Conservation (phyloP, 345 rosid genomes). For the Camelina hispida region DNA sequence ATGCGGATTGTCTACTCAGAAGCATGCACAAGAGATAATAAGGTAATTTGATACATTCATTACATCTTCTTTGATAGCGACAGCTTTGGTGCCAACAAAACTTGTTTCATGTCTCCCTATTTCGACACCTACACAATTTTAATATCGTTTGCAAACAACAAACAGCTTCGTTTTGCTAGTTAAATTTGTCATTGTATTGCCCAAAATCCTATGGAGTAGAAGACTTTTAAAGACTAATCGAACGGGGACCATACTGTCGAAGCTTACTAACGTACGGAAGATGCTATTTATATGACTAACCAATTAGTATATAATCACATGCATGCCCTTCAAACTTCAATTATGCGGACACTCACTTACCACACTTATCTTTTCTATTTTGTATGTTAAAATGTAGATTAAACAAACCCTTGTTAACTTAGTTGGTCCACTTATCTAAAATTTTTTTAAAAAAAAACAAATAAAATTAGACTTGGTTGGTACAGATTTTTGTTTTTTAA, state of each 20-base stretch:
- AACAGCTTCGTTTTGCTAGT: conserved; percentile 31
- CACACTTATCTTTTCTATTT: conserved; percentile 33
- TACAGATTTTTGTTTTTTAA: conserved; percentile 10
- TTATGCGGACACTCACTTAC: conserved; percentile 11
- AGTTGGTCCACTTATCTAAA: conserved; percentile 37
- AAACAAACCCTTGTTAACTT: conserved; percentile 26
- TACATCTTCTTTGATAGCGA: conserved; percentile 43
- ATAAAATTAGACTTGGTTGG: conserved; percentile 29
- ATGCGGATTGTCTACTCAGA: conserved; percentile 33
- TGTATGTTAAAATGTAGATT: conserved; percentile 24
- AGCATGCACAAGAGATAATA: conserved; percentile 20
- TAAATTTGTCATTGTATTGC: conserved; percentile 35
- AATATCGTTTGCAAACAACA: conserved; percentile 17
- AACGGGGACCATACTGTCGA: conserved; percentile 35
- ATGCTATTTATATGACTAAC: conserved; percentile 41
- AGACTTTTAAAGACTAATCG: not conserved
- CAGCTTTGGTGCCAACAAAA: conserved; percentile 33
- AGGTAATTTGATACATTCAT: conserved; percentile 25
- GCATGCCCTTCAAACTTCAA: conserved; percentile 38
- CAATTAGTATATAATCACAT: conserved; percentile 47
- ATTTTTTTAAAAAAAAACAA: not conserved
- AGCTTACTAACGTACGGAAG: conserved; percentile 46
- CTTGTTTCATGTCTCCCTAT: conserved; percentile 34
- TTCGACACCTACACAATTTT: conserved; percentile 23
- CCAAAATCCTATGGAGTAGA: conserved; percentile 24